phyloP scores from a whole-genome alignment of 257 asterid species.

The Catharanthus roseus region DNA sequence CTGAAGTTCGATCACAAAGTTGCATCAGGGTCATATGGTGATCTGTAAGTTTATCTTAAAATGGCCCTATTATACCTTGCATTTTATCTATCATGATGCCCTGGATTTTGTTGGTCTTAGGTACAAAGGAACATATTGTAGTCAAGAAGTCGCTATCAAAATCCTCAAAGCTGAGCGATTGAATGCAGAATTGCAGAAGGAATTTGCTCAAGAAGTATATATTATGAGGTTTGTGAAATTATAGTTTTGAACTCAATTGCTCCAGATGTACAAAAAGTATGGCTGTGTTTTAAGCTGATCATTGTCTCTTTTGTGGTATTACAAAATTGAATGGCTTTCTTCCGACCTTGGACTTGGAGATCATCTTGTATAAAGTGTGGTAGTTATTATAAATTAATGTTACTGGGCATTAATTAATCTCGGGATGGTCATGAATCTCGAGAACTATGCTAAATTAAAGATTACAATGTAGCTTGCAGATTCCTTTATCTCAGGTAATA shows the following conservation, averaged over 20 bases:
- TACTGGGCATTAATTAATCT: background rate
- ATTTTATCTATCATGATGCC: constrained; percentile 19
- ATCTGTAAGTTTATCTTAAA: constrained; percentile 31
- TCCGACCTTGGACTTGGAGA: background rate
- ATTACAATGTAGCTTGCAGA: background rate
- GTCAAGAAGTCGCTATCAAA: constrained; percentile 96
- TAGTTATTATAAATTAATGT: background rate
- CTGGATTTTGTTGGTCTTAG: constrained; percentile 31
- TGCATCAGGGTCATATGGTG: constrained; percentile 52
- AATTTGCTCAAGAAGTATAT: constrained; percentile 94
- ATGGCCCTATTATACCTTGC: constrained; percentile 9
- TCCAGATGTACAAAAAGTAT: too few relatives aligned
- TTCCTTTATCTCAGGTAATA: background rate
- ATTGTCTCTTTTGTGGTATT: background rate
- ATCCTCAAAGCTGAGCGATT: constrained; percentile 86
- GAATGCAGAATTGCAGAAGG: constrained; percentile 77
- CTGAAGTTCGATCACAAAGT: constrained; percentile 35
- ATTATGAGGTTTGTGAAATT: constrained; percentile 75
- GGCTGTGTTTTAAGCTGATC: too few relatives aligned
- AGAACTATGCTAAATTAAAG: too few relatives aligned
- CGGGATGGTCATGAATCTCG: background rate
- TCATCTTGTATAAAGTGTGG: background rate
- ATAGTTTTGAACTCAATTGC: background rate
- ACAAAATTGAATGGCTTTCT: background rate
- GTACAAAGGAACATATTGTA: constrained; percentile 75